phyloP scores from a whole-genome alignment of 2,329 filamentous ascomycete genomes.

The Onygena corvina region DNA sequence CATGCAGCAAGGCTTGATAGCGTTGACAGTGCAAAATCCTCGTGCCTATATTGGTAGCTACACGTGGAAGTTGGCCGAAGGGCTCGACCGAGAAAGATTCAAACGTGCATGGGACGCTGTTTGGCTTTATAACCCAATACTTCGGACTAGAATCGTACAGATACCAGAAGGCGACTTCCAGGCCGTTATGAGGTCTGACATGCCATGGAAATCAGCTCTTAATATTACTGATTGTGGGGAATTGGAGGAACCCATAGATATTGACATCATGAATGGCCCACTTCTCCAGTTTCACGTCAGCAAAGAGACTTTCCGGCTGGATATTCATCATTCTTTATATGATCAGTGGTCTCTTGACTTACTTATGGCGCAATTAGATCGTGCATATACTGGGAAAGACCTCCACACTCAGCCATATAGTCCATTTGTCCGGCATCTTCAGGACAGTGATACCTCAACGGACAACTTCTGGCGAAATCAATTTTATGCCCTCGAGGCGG shows the following conservation, averaged over 20 bases:
- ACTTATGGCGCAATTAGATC: too few species aligned
- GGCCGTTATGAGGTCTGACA: constrained; percentile 19
- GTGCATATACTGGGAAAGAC: too few species aligned
- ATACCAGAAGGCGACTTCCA: constrained; percentile 17
- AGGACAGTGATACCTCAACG: too few species aligned
- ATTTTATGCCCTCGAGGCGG: too few species aligned
- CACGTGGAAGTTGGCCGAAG: constrained; percentile 20
- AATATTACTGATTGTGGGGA: constrained; percentile 2
- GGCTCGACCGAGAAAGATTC: constrained; percentile 25
- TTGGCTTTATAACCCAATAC: constrained; percentile 27
- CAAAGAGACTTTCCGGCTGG: too few species aligned
- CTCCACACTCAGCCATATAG: too few species aligned
- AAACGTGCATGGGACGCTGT: constrained; percentile 29
- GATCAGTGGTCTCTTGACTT: too few species aligned
- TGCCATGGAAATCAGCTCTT: constrained; percentile 11
- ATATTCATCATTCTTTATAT: too few species aligned
- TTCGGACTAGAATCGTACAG: constrained; percentile 31
- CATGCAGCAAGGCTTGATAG: constrained; percentile 21
- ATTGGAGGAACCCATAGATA: background rate
- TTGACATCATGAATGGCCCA: background rate
- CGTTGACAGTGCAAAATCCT: constrained; percentile 26
- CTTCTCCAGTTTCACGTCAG: background rate
- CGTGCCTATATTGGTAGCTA: constrained; percentile 30
- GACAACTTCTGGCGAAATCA: too few species aligned
- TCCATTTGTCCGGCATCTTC: too few species aligned